Conservation (phyloP, 2,329 filamentous ascomycete genomes). For the Dactylella cylindrospora region DNA sequence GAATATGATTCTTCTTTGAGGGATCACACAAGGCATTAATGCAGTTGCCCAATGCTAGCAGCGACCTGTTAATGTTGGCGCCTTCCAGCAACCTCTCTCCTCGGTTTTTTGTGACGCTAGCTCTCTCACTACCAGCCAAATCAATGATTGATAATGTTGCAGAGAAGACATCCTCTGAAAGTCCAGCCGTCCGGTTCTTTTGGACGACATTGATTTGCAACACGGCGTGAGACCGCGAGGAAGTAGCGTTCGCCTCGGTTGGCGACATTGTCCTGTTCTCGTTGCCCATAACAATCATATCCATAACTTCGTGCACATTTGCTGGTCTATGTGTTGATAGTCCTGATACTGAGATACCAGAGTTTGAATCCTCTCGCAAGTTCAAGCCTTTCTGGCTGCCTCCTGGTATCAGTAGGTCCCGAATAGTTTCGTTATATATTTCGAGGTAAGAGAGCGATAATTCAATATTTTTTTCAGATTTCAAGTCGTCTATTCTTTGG, state of each 20-base stretch:
- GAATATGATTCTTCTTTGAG: conserved; percentile 87
- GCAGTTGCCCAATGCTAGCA: conserved; percentile 90
- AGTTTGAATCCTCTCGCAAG: conserved; percentile 91
- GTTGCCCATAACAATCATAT: conserved; percentile 96
- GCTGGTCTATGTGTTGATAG: conserved; percentile 87
- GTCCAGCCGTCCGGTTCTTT: conserved; percentile 86
- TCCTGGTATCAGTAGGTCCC: conserved; percentile 84
- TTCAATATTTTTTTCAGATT: conserved; percentile 83
- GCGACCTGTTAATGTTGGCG: conserved; percentile 98
- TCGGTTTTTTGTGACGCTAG: conserved; percentile 93
- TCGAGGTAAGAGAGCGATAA: conserved; percentile 92
- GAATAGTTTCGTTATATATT: conserved; percentile 99
- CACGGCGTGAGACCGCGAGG: conserved; percentile 93
- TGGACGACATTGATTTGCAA: conserved; percentile 95
- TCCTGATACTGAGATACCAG: conserved; percentile 85
- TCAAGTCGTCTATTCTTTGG: conserved; percentile 85
- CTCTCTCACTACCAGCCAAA: conserved; percentile 90
- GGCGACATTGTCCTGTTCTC: conserved; percentile 93
- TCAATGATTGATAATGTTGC: conserved; percentile 98
- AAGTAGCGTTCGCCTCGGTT: conserved; percentile 95
- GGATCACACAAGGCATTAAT: conserved; percentile 97
- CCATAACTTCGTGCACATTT: conserved; percentile 96
- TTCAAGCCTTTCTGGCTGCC: conserved; percentile 75
- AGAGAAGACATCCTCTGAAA: conserved; percentile 96
- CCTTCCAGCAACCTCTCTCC: conserved; percentile 89